Evolutionary conservation across 1,284 basidiomycete genomes (phyloP), one percentile per base, ranked within the genome.

Genomic region (Moniliophthora roreri): DNA sequence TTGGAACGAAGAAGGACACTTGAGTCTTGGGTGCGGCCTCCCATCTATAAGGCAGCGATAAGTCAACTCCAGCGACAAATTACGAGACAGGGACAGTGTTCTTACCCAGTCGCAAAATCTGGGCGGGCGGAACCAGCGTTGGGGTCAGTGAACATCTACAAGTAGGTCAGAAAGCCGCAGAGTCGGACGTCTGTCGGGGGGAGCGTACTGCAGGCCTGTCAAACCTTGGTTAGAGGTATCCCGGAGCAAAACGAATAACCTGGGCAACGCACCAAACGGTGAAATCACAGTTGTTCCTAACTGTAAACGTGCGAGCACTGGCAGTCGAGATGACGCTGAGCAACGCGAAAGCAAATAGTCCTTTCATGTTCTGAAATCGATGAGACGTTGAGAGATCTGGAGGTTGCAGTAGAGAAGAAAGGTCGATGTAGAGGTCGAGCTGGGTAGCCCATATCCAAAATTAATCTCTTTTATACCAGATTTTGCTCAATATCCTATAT

Each of bases 1-100:
- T 68, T 5, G 78, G 75, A 24, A 81, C 75, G 35, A 50, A 62
- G 61, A 81, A 79, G 37, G 65, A 68, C 24, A 71, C 69, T 2
- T 59, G 56, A 11, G 68, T 70, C 39, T 60, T 70, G 1, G 75
- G 55, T 4, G 57, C 53, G 10, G 78, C 78, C 58, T 72, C 66
- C 79, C 79, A 82, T 36, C 76, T 70, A 52, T n/a, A 37, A 46
- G 40, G 16, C 26, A 20, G 9, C 41, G 36, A 21, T 16, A 23
- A 37, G 34, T 37, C 5, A 35, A 37, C n/a, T n/a, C 32, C 16
- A 36, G 18, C 15, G 24, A 42, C 37, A 39, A 35, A 47, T 38
- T 42, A n/a, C 52, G 51, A 37, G 58, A 57, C 20, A 32, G 4
- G n/a, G 28, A 26, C 23, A 5, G 10, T 36, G 42, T 20, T 42